These are phyloP conservation scores for Xylaria cubensis DNA, from an alignment of 495 filamentous ascomycete species.

Conservation along the genomic window DNA sequence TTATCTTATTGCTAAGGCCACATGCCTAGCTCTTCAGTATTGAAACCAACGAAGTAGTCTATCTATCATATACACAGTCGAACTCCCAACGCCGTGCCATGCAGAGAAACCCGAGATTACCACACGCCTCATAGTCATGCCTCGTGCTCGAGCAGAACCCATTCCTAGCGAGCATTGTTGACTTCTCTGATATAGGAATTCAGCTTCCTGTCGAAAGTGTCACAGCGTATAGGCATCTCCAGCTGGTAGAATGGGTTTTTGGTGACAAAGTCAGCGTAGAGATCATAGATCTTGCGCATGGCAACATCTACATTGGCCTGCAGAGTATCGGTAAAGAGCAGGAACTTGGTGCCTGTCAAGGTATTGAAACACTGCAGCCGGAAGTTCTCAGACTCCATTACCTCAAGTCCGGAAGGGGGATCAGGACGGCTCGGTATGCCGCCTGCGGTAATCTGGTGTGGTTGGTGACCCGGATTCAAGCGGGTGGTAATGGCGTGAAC, in stretches of 20 bases:
- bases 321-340: conserved; percentile 91
- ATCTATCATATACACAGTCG: conserved; percentile 9
- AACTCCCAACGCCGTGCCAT: conserved; percentile 42
- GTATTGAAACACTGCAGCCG: conserved; percentile 95
- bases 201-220: conserved; percentile 89
- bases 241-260: conserved; percentile 99
- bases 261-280: conserved; percentile 98
- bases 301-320: conserved; percentile 86
- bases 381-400: conserved; percentile 90
- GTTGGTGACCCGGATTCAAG: conserved; percentile 63
- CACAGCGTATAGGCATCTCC: conserved; percentile 96
- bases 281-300: conserved; percentile 84
- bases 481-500: conserved; percentile 92
- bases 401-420: conserved; percentile 77
- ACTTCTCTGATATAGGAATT: conserved; percentile 71
- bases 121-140: conserved; percentile 13
- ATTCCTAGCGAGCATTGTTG: conserved; percentile 53
- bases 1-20: background rate
- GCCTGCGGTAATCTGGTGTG: conserved; percentile 54
- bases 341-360: conserved; percentile 90
- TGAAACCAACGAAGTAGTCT: background rate
- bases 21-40: conserved; percentile 5
- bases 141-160: conserved; percentile 5
- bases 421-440: conserved; percentile 55
- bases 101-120: conserved; percentile 19